Conservation (phyloP, 2,329 filamentous ascomycete species). For the Trichoderma semiorbis region DNA sequence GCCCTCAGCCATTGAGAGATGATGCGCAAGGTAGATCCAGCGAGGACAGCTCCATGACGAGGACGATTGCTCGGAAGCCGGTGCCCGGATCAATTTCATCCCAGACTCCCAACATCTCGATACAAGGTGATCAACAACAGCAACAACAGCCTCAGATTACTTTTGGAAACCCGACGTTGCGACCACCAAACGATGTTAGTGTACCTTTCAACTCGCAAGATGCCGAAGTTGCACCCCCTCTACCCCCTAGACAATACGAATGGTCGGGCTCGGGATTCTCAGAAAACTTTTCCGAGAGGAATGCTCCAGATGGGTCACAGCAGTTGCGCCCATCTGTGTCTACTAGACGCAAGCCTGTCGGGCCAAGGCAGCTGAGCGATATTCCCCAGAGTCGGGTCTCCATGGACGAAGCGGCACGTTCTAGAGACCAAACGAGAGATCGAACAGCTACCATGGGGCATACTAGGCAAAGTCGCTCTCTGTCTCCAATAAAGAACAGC, state of each 20-base stretch:
- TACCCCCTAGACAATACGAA: slow-evolving; percentile 16
- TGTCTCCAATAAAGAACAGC: slow-evolving; percentile 37
- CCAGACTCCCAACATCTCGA: slow-evolving; percentile 26
- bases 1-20: slow-evolving; percentile 26
- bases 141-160: not conserved
- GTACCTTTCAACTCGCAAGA: slow-evolving; percentile 23
- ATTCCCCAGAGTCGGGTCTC: not conserved
- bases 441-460: not conserved
- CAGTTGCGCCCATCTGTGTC: slow-evolving; percentile 22
- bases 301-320: slow-evolving; percentile 17
- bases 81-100: slow-evolving; percentile 37
- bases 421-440: not conserved
- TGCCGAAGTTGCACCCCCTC: slow-evolving; percentile 18
- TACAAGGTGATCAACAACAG: slow-evolving; percentile 7
- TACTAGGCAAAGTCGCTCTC: slow-evolving; percentile 28
- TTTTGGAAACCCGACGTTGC: not conserved
- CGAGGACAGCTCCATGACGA: slow-evolving; percentile 40
- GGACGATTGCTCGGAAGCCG: slow-evolving; percentile 53
- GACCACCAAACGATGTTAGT: slow-evolving; percentile 16
- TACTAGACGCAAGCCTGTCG: slow-evolving; percentile 29
- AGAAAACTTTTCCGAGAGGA: not conserved
- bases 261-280: slow-evolving; percentile 18
- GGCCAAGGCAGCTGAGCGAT: slow-evolving; percentile 22
- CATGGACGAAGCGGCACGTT: not conserved
- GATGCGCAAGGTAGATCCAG: slow-evolving; percentile 40